These are phyloP conservation scores for Hericium rajendrae DNA, from an alignment of 768 basidiomycete species.

Conservation along the genomic window DNA sequence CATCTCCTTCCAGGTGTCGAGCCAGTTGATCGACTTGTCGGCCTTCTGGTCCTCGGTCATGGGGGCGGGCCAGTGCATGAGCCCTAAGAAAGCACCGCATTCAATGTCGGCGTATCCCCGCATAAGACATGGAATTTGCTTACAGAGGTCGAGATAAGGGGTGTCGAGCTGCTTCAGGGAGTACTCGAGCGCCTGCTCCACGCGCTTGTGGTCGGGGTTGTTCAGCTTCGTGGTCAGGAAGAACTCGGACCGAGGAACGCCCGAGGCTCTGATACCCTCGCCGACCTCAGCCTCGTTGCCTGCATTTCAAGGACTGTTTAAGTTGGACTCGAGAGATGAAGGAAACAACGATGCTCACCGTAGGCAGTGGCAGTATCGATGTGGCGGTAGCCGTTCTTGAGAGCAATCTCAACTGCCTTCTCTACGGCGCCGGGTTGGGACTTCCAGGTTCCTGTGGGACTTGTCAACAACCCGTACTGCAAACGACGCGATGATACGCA, in stretches of 20 bases:
- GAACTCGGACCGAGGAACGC: conserved; percentile 60
- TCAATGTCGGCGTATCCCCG: neutral
- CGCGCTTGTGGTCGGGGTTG: conserved; percentile 50
- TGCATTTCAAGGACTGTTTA: conserved; percentile 3
- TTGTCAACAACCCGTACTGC: too few species aligned
- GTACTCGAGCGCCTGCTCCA: conserved; percentile 51
- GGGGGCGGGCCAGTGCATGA: conserved; percentile 81
- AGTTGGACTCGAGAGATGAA: neutral
- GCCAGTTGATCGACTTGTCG: conserved; percentile 50
- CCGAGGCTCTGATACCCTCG: conserved; percentile 64
- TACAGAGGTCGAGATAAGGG: conserved; percentile 74
- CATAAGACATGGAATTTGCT: conserved; percentile 12
- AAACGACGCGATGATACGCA: neutral
- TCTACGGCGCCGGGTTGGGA: conserved; percentile 61
- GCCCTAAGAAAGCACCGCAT: conserved; percentile 30
- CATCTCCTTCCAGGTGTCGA: conserved; percentile 75
- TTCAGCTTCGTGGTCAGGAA: conserved; percentile 76
- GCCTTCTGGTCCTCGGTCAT: conserved; percentile 47
- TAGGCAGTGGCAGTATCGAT: conserved; percentile 67
- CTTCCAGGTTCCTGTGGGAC: conserved; percentile 62
- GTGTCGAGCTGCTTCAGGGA: conserved; percentile 65
- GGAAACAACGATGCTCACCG: conserved; percentile 15
- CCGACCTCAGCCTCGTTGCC: conserved; percentile 78
- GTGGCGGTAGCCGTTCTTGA: conserved; percentile 65
- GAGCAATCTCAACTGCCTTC: conserved; percentile 63